Conservation (phyloP, 805 yeast species). For the Diddensiella caesifluorescens region DNA sequence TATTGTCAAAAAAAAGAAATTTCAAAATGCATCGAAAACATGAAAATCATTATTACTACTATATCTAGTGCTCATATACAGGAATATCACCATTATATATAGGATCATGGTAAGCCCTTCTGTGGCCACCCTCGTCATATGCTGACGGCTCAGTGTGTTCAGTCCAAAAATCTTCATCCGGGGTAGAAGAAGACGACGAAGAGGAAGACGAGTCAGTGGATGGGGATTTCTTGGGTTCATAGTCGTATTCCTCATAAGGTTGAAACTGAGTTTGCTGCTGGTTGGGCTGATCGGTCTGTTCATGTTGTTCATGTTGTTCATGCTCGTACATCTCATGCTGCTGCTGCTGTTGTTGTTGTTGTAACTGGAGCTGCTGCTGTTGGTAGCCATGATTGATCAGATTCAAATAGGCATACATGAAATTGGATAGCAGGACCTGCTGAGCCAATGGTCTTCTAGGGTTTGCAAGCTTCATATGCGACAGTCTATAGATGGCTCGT, state of each 20-base stretch:
- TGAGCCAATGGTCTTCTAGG: conserved; percentile 87
- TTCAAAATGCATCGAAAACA: too few species aligned
- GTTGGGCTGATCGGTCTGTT: conserved; percentile 13
- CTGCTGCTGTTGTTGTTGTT: conserved; percentile 16
- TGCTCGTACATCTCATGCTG: conserved; percentile 5
- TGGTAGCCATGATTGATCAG: conserved; percentile 75
- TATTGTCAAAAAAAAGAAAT: too few species aligned
- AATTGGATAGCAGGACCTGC: conserved; percentile 88
- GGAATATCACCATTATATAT: conserved; percentile 8
- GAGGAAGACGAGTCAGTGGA: conserved; percentile 23
- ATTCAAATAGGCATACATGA: conserved; percentile 96
- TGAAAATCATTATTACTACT: too few species aligned
- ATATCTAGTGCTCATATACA: conserved; percentile 1
- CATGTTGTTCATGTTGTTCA: conserved; percentile 3
- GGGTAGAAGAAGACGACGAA: conserved; percentile 18
- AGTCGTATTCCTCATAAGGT: conserved; percentile 7
- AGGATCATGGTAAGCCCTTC: conserved; percentile 17
- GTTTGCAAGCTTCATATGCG: conserved; percentile 90
- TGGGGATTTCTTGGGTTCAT: conserved; percentile 15
- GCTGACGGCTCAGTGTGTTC: conserved; percentile 13
- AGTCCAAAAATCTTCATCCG: conserved; percentile 21
- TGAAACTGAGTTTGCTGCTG: conserved; percentile 11
- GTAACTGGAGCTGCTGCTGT: conserved; percentile 30
- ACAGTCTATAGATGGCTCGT: conserved; percentile 86
- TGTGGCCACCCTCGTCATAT: conserved; percentile 8